Conservation (phyloP, 306 rosid species). For the Elaeagnus macrophylla region DNA sequence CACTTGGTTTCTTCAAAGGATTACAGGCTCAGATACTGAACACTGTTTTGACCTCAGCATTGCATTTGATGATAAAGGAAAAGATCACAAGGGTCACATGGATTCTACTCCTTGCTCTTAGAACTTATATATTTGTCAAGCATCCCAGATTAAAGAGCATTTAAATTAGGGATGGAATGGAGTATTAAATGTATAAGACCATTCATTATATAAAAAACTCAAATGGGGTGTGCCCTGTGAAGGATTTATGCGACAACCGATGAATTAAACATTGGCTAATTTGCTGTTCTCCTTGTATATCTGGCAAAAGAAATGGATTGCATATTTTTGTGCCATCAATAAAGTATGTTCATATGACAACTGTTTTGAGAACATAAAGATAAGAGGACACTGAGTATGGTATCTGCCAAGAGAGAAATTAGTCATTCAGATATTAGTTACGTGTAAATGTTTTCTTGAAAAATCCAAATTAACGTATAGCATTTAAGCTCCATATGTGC, state of each 20-base stretch:
- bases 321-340: too few species aligned
- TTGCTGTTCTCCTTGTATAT: too few species aligned
- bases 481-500: too few species aligned
- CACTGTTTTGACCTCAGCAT: constrained; percentile 84
- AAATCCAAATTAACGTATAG: too few species aligned
- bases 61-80: constrained; percentile 88
- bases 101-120: constrained; percentile 54
- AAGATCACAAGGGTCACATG: constrained; percentile 74
- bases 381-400: too few species aligned
- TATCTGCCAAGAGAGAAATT: too few species aligned
- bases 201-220: constrained; percentile 17
- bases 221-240: constrained; percentile 15
- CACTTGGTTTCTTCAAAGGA: constrained; percentile 83
- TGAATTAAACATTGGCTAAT: too few species aligned
- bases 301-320: too few species aligned
- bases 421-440: too few species aligned
- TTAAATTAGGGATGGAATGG: constrained; percentile 20
- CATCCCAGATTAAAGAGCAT: constrained; percentile 43
- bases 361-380: too few species aligned
- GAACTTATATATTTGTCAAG: constrained; percentile 41
- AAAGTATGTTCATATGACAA: too few species aligned
- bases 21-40: constrained; percentile 80
- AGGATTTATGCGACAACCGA: constrained; percentile 17
- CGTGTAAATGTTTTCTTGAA: too few species aligned
- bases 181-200: neutral